Evolutionary conservation across 1,284 basidiomycete genomes (phyloP), one percentile per base, ranked within the genome.

Genomic region (Fomitiporia mediterranea): DNA sequence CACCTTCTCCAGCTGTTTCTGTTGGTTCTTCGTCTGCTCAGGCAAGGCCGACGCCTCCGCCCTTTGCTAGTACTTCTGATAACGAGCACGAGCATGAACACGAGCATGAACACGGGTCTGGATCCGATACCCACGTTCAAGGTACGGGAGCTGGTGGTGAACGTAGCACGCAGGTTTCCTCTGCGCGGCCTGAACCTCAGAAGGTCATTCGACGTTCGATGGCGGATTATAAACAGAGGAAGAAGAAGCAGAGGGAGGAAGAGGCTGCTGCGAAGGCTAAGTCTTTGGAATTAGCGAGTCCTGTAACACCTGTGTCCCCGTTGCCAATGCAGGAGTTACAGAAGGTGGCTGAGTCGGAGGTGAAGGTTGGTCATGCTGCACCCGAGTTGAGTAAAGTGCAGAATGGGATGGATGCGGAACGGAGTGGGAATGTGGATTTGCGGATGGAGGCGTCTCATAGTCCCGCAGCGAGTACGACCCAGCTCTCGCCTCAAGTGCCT

Each of bases 161-260:
- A 13, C 2, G n/a, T 38, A 23, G 17, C 19, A 11, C 30, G 15
- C 9, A 11, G 32, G 21, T 28, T 13, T 4, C 55, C 21, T n/a
- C 55, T 23, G 25, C 43, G 23, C 27, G 25, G 3, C 27, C 47
- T 7, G 55, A 56, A 19, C 48, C 35, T 6, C 38, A 21, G 38
- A 56, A 51, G 38, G n/a, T n/a, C n/a, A 32, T 54, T 8, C 42
- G 53, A 13, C 53, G 53, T 4, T 46, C 53, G 15, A 56, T 50
- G 54, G 46, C 48, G 1, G 54, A 61, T 79, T 81, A 79, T 57
- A 74, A 70, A 19, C 51, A 75, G 17, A 64, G 78, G 55, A 79
- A 72, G 69, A 74, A 73, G 67, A 74, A 72, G 61, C 68, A 70
- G 57, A 67, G 71, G 43, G 73, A 78, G 54, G 73, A 74, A 55